Evolutionary conservation across 2,329 filamentous ascomycete species (phyloP).

Genomic region (Stagonosporopsis rhizophila): DNA sequence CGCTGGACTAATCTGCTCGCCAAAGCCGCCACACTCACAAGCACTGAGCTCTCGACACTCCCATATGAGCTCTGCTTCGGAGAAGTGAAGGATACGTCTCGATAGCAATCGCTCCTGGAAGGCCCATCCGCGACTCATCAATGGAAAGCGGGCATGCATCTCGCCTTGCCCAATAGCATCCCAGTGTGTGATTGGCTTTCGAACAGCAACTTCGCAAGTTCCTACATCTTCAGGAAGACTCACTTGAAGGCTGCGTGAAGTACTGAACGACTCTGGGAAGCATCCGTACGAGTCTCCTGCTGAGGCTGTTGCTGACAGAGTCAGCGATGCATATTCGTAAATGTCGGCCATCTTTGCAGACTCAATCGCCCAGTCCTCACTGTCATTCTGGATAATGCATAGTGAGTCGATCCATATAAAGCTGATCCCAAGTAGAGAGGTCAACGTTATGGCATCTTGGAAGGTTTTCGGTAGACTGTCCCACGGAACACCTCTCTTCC

Average conservation of each 20-base stretch:
- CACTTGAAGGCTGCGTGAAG: slow-evolving; percentile 8
- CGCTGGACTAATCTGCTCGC: slow-evolving; percentile 1
- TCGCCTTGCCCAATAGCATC: neutral
- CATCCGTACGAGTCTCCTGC: slow-evolving; percentile 3
- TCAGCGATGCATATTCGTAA: slow-evolving; percentile 19
- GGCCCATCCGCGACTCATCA: slow-evolving; percentile 15
- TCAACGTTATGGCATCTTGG: slow-evolving; percentile 20
- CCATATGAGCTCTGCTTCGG: slow-evolving; percentile 25
- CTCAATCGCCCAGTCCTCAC: slow-evolving; percentile 24
- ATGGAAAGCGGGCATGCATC: slow-evolving; percentile 11
- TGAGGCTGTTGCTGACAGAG: slow-evolving; percentile 15
- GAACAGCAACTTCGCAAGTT: slow-evolving; percentile 14
- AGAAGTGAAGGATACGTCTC: slow-evolving; percentile 15
- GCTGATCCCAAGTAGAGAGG: slow-evolving; percentile 6
- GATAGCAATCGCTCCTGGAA: slow-evolving; percentile 18
- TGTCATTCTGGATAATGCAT: slow-evolving; percentile 31
- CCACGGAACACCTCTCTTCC: slow-evolving; percentile 2
- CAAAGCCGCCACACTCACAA: slow-evolving; percentile 26
- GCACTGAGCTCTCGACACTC: slow-evolving; percentile 22
- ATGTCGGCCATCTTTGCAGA: slow-evolving; percentile 26
- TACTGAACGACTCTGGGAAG: slow-evolving; percentile 1
- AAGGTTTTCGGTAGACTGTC: slow-evolving; percentile 7
- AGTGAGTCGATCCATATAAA: slow-evolving; percentile 34
- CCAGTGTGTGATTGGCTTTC: slow-evolving; percentile 16
- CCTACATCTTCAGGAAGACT: slow-evolving; percentile 11